phyloP scores from a whole-genome alignment of 306 rosid species.

The Pyrus bretschneideri region DNA sequence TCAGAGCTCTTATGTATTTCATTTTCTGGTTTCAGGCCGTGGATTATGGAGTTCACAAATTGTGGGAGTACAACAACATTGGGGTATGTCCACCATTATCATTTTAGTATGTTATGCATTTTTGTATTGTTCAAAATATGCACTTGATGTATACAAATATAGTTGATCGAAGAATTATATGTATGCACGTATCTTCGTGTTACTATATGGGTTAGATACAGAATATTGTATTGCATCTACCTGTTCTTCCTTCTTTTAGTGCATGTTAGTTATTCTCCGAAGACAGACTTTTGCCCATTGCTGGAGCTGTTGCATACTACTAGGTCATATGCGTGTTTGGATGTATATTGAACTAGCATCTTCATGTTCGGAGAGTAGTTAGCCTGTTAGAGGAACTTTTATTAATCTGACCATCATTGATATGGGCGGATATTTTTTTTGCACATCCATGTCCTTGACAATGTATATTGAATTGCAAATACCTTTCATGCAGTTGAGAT shows the following conservation, averaged over 20 bases:
- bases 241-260: neutral
- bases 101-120: neutral
- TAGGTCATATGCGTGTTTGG: neutral
- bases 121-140: neutral
- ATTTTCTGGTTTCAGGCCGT: conserved; percentile 56
- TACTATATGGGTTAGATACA: neutral
- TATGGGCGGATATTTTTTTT: neutral
- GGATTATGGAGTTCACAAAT: conserved; percentile 87
- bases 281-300: neutral
- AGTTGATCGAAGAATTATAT: neutral
- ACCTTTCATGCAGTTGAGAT: neutral
- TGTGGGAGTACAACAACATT: conserved; percentile 82
- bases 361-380: neutral
- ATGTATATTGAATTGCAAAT: neutral
- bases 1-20: neutral
- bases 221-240: neutral
- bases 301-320: neutral
- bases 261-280: neutral
- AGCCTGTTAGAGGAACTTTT: neutral
- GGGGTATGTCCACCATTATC: conserved; percentile 41
- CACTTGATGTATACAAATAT: neutral
- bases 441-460: neutral
- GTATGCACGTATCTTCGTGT: neutral
- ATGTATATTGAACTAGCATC: neutral
- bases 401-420: too few relatives aligned